Evolutionary conservation across 345 rosid genomes (phyloP).

Genomic region (Populus deltoides): DNA sequence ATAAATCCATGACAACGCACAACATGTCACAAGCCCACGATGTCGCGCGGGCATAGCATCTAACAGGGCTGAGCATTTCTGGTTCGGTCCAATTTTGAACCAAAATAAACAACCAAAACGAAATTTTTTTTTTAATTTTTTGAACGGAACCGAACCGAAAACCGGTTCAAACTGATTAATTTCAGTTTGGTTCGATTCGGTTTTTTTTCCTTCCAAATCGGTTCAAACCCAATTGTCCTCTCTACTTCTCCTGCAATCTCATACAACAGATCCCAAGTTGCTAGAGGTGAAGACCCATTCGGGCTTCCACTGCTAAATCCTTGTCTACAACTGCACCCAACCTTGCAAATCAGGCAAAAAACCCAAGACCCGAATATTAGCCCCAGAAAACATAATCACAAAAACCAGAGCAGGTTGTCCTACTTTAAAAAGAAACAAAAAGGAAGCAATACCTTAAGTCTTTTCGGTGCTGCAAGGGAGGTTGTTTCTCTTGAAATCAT

Average conservation of each 20-base stretch:
- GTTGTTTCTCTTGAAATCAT: conserved; percentile 26
- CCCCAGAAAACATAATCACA: neutral
- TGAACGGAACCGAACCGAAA: too few species aligned
- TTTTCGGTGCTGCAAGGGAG: conserved; percentile 13
- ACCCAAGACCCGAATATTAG: neutral
- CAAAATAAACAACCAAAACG: too few species aligned
- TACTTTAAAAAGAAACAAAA: neutral
- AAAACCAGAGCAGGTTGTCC: too few species aligned
- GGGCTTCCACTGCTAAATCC: conserved; percentile 35
- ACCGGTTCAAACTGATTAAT: too few species aligned
- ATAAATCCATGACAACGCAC: too few species aligned
- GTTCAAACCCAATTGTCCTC: conserved; percentile 10
- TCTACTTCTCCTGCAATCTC: conserved; percentile 60
- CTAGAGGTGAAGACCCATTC: conserved; percentile 41
- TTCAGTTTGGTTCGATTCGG: too few species aligned
- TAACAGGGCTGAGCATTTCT: too few species aligned
- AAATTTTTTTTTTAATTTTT: too few species aligned
- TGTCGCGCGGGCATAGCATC: too few species aligned
- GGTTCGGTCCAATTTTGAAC: too few species aligned
- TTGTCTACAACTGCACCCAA: conserved; percentile 37
- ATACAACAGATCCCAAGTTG: conserved; percentile 55
- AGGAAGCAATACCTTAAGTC: conserved; percentile 31
- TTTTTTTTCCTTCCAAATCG: too few species aligned
- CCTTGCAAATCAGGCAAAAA: conserved; percentile 21
- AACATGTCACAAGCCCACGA: too few species aligned